Percentiles rank a stretch among this genome's conserved stretches.
phyloP scores from a whole-genome alignment of 352 stramenopile species.

The Phytopythium delawarense region DNA sequence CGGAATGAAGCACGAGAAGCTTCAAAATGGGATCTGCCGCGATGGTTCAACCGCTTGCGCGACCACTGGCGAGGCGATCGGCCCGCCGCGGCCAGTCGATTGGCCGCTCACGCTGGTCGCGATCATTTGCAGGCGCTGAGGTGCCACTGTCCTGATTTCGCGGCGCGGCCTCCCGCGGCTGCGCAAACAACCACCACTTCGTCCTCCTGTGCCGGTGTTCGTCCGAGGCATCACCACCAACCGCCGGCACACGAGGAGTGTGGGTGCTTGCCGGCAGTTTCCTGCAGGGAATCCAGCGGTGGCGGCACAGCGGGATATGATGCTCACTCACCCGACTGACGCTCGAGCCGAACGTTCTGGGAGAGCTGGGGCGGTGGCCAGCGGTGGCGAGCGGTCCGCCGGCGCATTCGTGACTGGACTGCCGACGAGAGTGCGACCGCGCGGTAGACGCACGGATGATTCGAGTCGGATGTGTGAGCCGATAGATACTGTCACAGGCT shows the following conservation, averaged over 20 bases:
- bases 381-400: not conserved
- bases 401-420: not conserved
- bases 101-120: not conserved
- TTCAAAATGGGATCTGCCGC: not conserved
- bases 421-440: not conserved
- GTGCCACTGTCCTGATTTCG: slow-evolving; percentile 1
- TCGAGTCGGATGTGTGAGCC: not conserved
- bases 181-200: not conserved
- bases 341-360: no score
- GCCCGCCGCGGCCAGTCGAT: not conserved
- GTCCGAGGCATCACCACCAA: no score
- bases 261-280: no score
- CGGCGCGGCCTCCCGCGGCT: not conserved
- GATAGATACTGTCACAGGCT: not conserved
- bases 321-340: no score
- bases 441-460: not conserved
- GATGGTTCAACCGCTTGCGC: not conserved
- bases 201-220: not conserved
- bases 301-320: no score
- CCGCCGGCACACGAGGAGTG: no score
- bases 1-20: no score
- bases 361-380: not conserved
- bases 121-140: not conserved
- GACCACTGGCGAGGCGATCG: no score
- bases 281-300: no score